Percentiles rank a stretch among this genome's conserved stretches.
phyloP scores from a whole-genome alignment of 2,329 filamentous ascomycete genomes.

The Tolypocladium amazonense region DNA sequence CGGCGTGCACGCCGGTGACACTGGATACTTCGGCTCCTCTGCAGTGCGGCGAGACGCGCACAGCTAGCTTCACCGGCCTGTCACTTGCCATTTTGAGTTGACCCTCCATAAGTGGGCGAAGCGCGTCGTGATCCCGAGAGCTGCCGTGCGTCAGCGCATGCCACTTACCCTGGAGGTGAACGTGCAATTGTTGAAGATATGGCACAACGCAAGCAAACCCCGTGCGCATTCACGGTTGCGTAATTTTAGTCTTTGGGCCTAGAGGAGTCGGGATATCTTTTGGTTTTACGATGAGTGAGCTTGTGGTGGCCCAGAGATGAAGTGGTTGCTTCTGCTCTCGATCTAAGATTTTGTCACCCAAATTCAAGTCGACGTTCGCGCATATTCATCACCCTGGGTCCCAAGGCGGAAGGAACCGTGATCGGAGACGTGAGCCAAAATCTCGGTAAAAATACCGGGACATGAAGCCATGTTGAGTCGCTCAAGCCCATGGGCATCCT shows the following conservation, averaged over 20 bases:
- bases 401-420: too few species aligned
- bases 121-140: background rate
- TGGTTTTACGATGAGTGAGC: background rate
- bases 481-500: background rate
- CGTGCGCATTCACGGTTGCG: background rate
- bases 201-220: background rate
- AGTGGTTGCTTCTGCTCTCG: background rate
- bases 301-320: background rate
- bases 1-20: background rate
- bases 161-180: background rate
- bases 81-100: background rate
- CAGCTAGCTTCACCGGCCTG: background rate
- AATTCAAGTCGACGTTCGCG: too few species aligned
- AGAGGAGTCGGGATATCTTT: too few species aligned
- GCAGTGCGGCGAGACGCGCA: background rate
- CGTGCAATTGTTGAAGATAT: background rate
- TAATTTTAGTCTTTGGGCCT: background rate
- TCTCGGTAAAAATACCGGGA: background rate
- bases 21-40: background rate
- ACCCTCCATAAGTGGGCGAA: background rate
- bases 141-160: background rate
- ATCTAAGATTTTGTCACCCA: background rate
- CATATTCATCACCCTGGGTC: too few species aligned
- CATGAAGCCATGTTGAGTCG: background rate
- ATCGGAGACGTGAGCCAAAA: background rate